A percentile compares a stretch with the other conserved stretches of the same genome.
Conservation (phyloP, 306 rosid genomes). For the Fragaria vesca region DNA sequence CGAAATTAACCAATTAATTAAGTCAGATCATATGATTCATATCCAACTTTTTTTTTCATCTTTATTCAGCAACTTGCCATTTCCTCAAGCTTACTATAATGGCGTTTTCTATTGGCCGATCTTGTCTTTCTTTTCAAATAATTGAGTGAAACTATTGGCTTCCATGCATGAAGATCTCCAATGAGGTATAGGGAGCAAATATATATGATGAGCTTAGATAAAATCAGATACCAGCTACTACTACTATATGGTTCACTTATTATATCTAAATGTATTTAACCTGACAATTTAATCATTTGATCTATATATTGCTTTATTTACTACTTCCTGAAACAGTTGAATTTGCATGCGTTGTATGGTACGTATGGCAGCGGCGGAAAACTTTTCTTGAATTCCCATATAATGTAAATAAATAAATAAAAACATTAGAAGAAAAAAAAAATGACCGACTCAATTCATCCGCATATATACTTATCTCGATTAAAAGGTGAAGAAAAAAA, state of each 20-base stretch:
- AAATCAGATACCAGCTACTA: not conserved
- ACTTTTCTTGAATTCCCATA: not conserved
- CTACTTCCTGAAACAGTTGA: not conserved
- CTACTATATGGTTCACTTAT: not conserved
- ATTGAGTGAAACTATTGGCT: not conserved
- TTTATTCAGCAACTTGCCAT: conserved; percentile 17
- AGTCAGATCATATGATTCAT: not conserved
- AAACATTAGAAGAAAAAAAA: too few relatives aligned
- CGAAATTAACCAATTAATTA: not conserved
- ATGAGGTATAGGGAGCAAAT: not conserved
- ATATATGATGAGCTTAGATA: not conserved
- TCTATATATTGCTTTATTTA: not conserved
- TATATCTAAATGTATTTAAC: not conserved
- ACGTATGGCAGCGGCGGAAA: not conserved
- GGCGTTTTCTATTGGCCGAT: not conserved
- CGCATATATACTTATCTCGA: not conserved
- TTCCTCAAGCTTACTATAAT: not conserved
- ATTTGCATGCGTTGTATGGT: not conserved
- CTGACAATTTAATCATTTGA: not conserved
- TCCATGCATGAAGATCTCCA: not conserved
- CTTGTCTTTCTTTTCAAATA: not conserved
- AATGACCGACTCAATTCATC: not conserved
- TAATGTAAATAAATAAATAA: not conserved
- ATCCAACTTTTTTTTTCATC: conserved; percentile 25
- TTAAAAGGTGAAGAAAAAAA: not conserved